A percentile compares a stretch with the other conserved stretches of the same genome.
phyloP scores from a whole-genome alignment of 805 yeast species.

The Candida chauliodis region DNA sequence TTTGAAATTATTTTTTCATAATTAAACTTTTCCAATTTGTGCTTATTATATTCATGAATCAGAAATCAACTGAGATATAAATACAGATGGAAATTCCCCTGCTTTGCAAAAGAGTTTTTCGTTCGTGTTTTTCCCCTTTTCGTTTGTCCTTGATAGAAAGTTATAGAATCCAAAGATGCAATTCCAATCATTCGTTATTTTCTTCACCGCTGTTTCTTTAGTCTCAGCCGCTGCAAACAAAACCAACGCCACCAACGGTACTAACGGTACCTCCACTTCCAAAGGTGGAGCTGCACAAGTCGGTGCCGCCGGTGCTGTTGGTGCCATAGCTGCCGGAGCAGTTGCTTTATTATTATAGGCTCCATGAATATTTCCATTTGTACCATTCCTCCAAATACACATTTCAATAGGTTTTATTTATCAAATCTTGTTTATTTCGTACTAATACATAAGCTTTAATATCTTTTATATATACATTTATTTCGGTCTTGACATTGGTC shows the following conservation, averaged over 20 bases:
- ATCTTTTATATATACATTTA: too few species aligned
- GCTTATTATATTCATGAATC: too few species aligned
- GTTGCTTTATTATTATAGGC: conserved; percentile 48
- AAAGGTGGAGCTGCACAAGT: conserved; percentile 53
- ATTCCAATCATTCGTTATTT: conserved; percentile 64
- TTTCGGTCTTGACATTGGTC: conserved; percentile 68
- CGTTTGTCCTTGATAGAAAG: neutral
- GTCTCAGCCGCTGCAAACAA: conserved; percentile 57
- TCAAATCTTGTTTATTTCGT: too few species aligned
- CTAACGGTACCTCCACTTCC: conserved; percentile 36
- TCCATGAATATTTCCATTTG: neutral
- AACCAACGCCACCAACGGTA: conserved; percentile 44
- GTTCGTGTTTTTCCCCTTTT: neutral
- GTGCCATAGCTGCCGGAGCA: conserved; percentile 86
- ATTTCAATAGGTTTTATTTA: neutral
- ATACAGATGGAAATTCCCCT: too few species aligned
- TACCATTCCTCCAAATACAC: neutral
- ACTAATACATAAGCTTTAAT: too few species aligned
- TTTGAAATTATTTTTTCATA: too few species aligned
- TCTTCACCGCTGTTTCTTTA: conserved; percentile 58
- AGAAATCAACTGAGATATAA: too few species aligned
- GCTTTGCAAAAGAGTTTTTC: too few species aligned
- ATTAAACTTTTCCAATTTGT: too few species aligned
- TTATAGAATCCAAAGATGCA: conserved; percentile 48
- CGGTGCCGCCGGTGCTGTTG: conserved; percentile 69